A percentile compares a stretch with the other conserved stretches of the same genome.
Evolutionary conservation across 2,329 filamentous ascomycete genomes (phyloP).

Genomic region (Cladophialophora immunda): DNA sequence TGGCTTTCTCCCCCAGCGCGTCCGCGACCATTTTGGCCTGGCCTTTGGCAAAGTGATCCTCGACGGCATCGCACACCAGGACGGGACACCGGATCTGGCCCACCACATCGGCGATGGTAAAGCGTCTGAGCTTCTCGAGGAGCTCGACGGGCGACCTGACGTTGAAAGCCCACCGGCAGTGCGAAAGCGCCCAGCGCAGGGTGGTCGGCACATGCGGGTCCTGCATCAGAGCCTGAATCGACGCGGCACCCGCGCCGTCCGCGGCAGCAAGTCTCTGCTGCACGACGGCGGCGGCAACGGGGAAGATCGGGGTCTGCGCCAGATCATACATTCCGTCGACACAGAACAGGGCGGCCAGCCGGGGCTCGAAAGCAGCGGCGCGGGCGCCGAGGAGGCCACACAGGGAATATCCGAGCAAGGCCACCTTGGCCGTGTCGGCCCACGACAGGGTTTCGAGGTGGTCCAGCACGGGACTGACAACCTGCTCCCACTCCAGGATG

Average conservation of each 20-base stretch:
- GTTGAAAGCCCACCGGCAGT: slow-evolving; percentile 48
- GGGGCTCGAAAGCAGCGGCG: slow-evolving; percentile 56
- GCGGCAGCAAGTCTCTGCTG: not conserved
- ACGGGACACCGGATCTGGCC: slow-evolving; percentile 41
- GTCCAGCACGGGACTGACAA: slow-evolving; percentile 53
- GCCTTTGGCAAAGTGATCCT: slow-evolving; percentile 37
- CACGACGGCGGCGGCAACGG: not conserved
- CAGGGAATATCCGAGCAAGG: slow-evolving; percentile 53
- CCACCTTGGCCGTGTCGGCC: slow-evolving; percentile 48
- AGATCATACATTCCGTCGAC: slow-evolving; percentile 47
- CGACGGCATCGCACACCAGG: slow-evolving; percentile 40
- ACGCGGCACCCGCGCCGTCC: not conserved
- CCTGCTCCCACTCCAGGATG: slow-evolving; percentile 55
- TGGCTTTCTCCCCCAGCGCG: slow-evolving; percentile 38
- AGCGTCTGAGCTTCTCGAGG: slow-evolving; percentile 36
- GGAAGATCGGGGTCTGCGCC: not conserved
- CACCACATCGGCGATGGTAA: slow-evolving; percentile 34
- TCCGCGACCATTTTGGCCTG: slow-evolving; percentile 37
- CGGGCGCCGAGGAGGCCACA: slow-evolving; percentile 53
- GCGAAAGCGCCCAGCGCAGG: slow-evolving; percentile 46
- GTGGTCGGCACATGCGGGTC: slow-evolving; percentile 26
- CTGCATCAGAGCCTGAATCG: not conserved
- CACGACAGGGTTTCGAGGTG: slow-evolving; percentile 42
- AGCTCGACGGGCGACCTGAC: slow-evolving; percentile 43
- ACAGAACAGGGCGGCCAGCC: slow-evolving; percentile 51